Base-by-base conservation (phyloP, 1,284 basidiomycete genomes). In the Papiliotrema flavescens region DNA sequence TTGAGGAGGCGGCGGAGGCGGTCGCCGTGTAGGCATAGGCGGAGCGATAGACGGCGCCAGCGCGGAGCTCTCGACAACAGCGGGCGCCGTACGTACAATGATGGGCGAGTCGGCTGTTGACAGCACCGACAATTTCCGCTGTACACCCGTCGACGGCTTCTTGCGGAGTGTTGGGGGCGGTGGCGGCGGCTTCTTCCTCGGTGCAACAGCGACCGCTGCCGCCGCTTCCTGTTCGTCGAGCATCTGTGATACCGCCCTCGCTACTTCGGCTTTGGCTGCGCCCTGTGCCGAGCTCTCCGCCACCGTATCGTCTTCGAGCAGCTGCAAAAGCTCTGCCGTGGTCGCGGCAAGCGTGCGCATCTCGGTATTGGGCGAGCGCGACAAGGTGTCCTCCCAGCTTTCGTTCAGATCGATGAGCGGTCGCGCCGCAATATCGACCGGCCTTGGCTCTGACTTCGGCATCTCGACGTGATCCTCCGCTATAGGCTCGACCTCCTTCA, bases 351-450 rank as follows among this genome's bases (percentile, higher is more conserved):
- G 53, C 15, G 46, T 41, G n/a, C 52, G 48, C 15, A 65, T 26
- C 19, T 58, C 59, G 19, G 39, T 32, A 9, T 35, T 26, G 17
- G 46, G 37, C 15, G 35, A 51, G 19, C 14, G 19, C 11, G 17
- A 19, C 3, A 37, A 15, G 3, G 50, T 20, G 19, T 23, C 20
- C 9, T 40, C 41, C 50, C 50, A 51, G 9, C n/a, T 8, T 13
- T 62, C 62, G 24, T 47, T 57, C 24, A 70, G 49, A 50, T 68
- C 62, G 48, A 70, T 65, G 15, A 70, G 45, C 15, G 64, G 67
- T 8, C 64, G 62, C 13, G 67, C 59, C 11, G 24, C 36, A 35
- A 23, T 20, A n/a, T 32, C 28, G 28, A 11, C 28, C 28, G 5
- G 28, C 26, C 2, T 9, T 36, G 45, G 22, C 20, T 3, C 35